Percentiles rank a stretch among this genome's conserved stretches.
Evolutionary conservation across 139 green algal genomes (phyloP).

Genomic region (Volvox africanus): DNA sequence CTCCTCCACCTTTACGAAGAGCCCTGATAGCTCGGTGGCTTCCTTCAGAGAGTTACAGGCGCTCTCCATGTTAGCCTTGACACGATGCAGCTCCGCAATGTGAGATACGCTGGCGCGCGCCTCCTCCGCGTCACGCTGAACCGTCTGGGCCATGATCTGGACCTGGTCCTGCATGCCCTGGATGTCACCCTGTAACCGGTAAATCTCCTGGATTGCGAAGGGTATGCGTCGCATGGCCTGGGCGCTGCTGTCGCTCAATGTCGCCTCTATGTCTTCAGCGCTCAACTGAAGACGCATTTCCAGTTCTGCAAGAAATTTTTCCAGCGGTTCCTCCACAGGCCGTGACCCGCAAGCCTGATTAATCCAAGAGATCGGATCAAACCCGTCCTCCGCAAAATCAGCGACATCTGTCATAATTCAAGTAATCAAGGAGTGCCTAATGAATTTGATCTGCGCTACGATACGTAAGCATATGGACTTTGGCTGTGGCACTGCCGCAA

Average conservation of each 20-base stretch:
- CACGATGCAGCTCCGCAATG: conserved; percentile 70
- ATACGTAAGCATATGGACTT: too few relatives aligned
- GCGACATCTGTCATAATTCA: conserved; percentile 21
- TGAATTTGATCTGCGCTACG: too few relatives aligned
- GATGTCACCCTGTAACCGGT: conserved; percentile 59
- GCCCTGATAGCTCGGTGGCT: conserved; percentile 86
- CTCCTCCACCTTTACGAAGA: conserved; percentile 85
- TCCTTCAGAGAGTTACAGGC: conserved; percentile 89
- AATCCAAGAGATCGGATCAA: conserved; percentile 77
- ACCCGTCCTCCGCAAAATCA: conserved; percentile 69
- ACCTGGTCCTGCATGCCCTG: conserved; percentile 60
- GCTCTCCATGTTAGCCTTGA: conserved; percentile 88
- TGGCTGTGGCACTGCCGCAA: too few relatives aligned
- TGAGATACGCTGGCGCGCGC: conserved; percentile 32
- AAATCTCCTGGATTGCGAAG: conserved; percentile 86
- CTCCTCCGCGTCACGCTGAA: conserved; percentile 48
- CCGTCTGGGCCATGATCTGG: conserved; percentile 32
- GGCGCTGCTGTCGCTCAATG: conserved; percentile 73
- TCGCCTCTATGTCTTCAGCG: conserved; percentile 83
- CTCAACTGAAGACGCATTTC: conserved; percentile 89
- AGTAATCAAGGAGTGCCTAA: too few relatives aligned
- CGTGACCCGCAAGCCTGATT: conserved; percentile 62
- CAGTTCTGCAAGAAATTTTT: conserved; percentile 83
- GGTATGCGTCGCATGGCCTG: conserved; percentile 85
- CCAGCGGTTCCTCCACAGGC: conserved; percentile 66